Base-by-base conservation (phyloP, 768 basidiomycete genomes). In the Hericium rajendrae region DNA sequence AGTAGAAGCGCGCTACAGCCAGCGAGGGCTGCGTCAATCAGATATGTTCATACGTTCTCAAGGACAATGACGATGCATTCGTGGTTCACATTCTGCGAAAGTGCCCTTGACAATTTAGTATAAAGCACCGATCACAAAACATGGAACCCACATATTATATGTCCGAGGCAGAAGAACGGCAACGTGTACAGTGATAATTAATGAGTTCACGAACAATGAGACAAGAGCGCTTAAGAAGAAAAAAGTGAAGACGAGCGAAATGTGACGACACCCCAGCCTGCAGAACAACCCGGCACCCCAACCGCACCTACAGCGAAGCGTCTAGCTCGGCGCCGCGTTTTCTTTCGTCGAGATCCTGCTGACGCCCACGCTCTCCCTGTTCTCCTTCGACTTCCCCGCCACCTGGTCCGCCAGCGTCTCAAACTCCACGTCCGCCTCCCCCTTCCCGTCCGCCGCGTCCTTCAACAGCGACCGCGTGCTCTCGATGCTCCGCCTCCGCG, bases 401-500 rank as follows among this genome's bases (percentile, higher is more conserved):
- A 65, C 59, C 24, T 65, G 56, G 18, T 67, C 67, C 43, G 65
- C 71, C 48, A 69, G 57, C 43, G 56, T 56, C 56, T 59, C 64
- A 59, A 57, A 60, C 24, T 69, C 69, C 37, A 57, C 55, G 40
- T 78, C 76, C 48, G 69, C 62, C 38, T 77, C 78, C 8, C 28
- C 28, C 64, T 78, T 84, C 37, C 89, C 90, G 53, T 95, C 94
- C 71, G 87, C 84, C 6, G 89, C 95, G 63, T 92, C 91, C 71
- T 94, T 86, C 66, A 98, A 95, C 68, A 97, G 81, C 60, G 86
- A 86, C 78, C 94, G 93, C 54, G 97, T 98, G 69, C 88, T 94
- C 77, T 97, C 95, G 69, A 98, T 70, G 68, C 89, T 92, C 69
- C 95, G 76, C 71, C 95, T 76, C 62, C 97, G 76, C 52, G 87